A percentile compares a stretch with the other conserved stretches of the same genome.
Evolutionary conservation across 352 stramenopile species (phyloP).

Genomic region (Pythium volutum): DNA sequence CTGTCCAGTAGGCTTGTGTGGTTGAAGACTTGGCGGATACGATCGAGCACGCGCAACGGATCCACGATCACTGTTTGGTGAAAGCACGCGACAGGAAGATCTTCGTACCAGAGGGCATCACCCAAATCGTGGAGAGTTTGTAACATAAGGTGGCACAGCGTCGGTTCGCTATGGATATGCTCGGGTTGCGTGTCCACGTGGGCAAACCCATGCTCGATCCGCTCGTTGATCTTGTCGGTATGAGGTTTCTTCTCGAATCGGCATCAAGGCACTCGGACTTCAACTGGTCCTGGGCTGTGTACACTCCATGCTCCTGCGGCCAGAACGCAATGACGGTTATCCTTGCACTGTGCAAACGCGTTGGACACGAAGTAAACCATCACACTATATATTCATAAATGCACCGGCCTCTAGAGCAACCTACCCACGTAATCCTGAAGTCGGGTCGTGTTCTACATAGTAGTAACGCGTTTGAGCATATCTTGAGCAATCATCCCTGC

Average conservation of each 20-base stretch:
- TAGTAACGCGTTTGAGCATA: too few species aligned
- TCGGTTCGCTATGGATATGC: neutral
- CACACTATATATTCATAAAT: too few species aligned
- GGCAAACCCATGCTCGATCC: neutral
- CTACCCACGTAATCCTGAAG: too few species aligned
- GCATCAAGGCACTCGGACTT: too few species aligned
- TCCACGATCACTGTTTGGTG: constrained; percentile 1
- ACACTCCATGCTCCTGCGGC: too few species aligned
- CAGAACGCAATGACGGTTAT: too few species aligned
- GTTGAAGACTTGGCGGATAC: constrained; percentile 4
- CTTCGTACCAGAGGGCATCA: constrained; percentile 9
- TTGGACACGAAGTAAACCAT: too few species aligned
- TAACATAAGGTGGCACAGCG: neutral
- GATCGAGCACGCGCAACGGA: constrained; percentile 6
- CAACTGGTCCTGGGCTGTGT: too few species aligned
- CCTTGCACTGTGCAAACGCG: too few species aligned
- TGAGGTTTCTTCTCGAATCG: neutral
- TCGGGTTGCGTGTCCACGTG: neutral
- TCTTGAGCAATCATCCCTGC: too few species aligned
- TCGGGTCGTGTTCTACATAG: too few species aligned
- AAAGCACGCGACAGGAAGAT: neutral
- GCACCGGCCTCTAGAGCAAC: too few species aligned
- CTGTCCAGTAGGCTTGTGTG: constrained; percentile 4
- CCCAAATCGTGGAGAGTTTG: constrained; percentile 10
- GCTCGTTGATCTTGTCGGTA: neutral